phyloP scores from a whole-genome alignment of 1,139 yeast genomes.

The Diutina sp. region DNA sequence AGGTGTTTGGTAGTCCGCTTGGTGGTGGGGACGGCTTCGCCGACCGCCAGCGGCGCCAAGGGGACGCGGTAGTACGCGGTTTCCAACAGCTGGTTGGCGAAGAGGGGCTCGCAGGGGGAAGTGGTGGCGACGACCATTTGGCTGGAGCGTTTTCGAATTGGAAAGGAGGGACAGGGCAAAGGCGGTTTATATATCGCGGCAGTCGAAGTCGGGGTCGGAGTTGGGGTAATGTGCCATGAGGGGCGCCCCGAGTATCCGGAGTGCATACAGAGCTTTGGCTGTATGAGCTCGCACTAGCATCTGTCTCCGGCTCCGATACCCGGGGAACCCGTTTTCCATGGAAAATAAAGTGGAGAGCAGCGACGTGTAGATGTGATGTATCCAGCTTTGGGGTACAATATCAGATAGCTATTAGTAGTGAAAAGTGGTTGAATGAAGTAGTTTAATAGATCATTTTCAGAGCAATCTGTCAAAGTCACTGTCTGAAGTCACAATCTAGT shows the following conservation, averaged over 20 bases:
- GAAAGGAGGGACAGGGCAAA: neutral
- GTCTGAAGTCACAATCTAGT: too few relatives aligned
- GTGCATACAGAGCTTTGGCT: too few relatives aligned
- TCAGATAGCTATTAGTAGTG: too few relatives aligned
- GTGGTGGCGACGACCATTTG: neutral
- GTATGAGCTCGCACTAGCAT: neutral
- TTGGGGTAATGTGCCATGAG: neutral
- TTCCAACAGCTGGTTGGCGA: slow-evolving; percentile 1
- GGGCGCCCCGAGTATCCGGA: too few relatives aligned
- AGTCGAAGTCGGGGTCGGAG: neutral
- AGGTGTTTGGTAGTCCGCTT: neutral
- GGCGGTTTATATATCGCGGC: neutral
- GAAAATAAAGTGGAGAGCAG: neutral
- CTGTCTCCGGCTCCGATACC: neutral
- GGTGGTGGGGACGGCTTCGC: neutral
- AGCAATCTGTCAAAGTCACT: too few relatives aligned
- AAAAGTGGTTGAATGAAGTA: too few relatives aligned
- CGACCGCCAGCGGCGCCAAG: neutral
- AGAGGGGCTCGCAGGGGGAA: neutral
- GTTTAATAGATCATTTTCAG: too few relatives aligned
- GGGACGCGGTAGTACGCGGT: slow-evolving; percentile 2
- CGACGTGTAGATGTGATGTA: neutral
- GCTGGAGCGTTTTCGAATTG: too few relatives aligned
- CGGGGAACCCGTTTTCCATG: neutral
- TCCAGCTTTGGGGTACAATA: too few relatives aligned